Evolutionary conservation across 1,284 basidiomycete genomes (phyloP), one percentile per base, ranked within the genome.

Genomic region (Fomitiporia mediterranea): DNA sequence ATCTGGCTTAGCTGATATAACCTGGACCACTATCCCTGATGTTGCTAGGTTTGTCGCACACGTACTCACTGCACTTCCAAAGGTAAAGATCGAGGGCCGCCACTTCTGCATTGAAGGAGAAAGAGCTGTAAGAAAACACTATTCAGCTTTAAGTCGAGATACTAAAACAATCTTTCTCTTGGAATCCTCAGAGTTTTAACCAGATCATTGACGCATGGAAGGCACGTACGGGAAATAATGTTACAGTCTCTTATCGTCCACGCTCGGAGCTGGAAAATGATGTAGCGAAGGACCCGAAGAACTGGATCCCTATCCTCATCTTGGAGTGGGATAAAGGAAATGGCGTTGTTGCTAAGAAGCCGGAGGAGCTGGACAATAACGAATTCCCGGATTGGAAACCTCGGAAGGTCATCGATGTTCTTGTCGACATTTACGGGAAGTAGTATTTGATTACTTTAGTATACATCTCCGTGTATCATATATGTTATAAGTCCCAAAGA

Each of bases 41-140:
- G 64, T 73, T 30, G 67, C 46, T 60, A 66, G 70, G 15, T 77
- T 69, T 53, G 46, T 72, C 6, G 72, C 66, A 6, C 62, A 76
- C 51, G 62, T 69, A 43, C 65, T 76, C 34, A 68, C 69, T 17
- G 61, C 67, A 6, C 56, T 70, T 7, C 65, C 70, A 1, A 27
- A 52, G 0, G 60, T 63, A 17, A 63, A 68, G 23, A 61, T 75
- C 19, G 62, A 69, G 7, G 57, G 68, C 55, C 60, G 58, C 4
- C 65, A 62, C 2, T 67, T 76, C 62, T 68, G 68, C 32, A 66
- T 76, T 23, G 65, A 77, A 59, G 74, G 74, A 6, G 68, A 73
- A 48, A 71, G 69, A 11, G 63, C 38, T 6, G 60, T 59, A 32
- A 32, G 53, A 40, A 37, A 3, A 17, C 25, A n/a, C 15, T n/a